Base-by-base conservation (phyloP, 2,329 filamentous ascomycete species). In the Sclerotinia nivalis region DNA sequence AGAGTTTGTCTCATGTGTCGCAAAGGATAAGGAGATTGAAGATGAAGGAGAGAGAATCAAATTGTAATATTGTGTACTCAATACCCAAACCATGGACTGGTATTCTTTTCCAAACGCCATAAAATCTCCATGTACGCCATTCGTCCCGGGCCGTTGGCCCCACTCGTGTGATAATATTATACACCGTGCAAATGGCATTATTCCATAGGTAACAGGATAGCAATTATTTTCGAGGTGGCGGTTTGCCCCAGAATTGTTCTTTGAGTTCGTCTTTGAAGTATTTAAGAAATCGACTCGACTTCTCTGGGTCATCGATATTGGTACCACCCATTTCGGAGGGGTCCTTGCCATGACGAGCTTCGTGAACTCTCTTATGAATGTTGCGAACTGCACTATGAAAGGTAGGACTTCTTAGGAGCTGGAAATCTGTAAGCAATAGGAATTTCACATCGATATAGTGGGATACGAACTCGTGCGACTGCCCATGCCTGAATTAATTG, bases 181-280 rank as follows among this genome's bases (percentile, higher is more conserved):
- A 37, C 25, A 31, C 47, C 34, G 28, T 45, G 31, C 28, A 4
- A 10, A 47, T 5, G 31, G 34, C 40, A 31, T 20, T 43, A 10
- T 25, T 28, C 12, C 12, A 10, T 9, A 61, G 9, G 20, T 18
- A 66, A 18, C 9, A 4, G 13, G 4, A 66, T 61, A 62, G 56
- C 25, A 31, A 74, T 71, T 74, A 71, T 75, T 76, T 73, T 70
- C 52, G 31, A 28, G 54, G 37, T 34, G 58, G 77, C 25, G 71
- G 68, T 25, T 66, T 69, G 1, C 78, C 77, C 28, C 77, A 73
- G 52, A 84, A 80, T 71, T 85, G 83, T 9, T 80, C 77, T 73
- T 81, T 84, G 55, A 88, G 74, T 75, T 88, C 86, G 50, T 87
- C 83, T 43, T 80, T 79, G 75, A 86, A 88, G 70, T 86, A 83